Conservation (phyloP, 495 filamentous ascomycete genomes). For the Penicillium alfredii region DNA sequence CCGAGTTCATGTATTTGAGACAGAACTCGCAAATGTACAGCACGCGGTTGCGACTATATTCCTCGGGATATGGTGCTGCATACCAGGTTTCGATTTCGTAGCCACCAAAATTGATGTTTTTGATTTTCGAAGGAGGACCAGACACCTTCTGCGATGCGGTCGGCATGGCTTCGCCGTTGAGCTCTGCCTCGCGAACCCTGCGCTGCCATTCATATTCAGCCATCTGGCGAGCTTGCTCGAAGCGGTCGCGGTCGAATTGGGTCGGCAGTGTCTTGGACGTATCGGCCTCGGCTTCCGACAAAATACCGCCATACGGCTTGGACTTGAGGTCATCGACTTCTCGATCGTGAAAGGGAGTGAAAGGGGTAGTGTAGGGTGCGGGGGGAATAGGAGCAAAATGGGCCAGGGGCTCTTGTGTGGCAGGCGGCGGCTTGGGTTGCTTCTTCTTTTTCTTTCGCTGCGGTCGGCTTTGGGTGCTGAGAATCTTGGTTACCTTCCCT, state of each 20-base stretch:
- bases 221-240: constrained; percentile 79
- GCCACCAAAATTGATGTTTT: constrained; percentile 95
- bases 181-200: constrained; percentile 45
- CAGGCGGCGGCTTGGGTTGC: constrained; percentile 30
- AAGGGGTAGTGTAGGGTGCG: constrained; percentile 60
- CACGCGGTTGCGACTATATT: constrained; percentile 91
- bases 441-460: constrained; percentile 33
- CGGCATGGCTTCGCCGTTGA: constrained; percentile 41
- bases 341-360: constrained; percentile 79
- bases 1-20: constrained; percentile 98
- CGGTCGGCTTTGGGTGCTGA: constrained; percentile 35
- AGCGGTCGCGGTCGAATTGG: constrained; percentile 70
- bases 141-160: constrained; percentile 62
- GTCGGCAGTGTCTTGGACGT: constrained; percentile 82
- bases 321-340: constrained; percentile 83
- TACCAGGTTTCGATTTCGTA: constrained; percentile 99
- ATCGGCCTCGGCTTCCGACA: constrained; percentile 83
- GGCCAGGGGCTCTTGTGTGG: constrained; percentile 31
- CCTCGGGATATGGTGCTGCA: constrained; percentile 96
- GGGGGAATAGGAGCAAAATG: constrained; percentile 43
- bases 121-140: constrained; percentile 89
- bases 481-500: constrained; percentile 52
- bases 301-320: constrained; percentile 93
- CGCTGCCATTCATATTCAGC: constrained; percentile 88
- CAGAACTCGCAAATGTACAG: constrained; percentile 99